Base-by-base conservation (phyloP, 345 rosid genomes). In the Hibiscus trionum region DNA sequence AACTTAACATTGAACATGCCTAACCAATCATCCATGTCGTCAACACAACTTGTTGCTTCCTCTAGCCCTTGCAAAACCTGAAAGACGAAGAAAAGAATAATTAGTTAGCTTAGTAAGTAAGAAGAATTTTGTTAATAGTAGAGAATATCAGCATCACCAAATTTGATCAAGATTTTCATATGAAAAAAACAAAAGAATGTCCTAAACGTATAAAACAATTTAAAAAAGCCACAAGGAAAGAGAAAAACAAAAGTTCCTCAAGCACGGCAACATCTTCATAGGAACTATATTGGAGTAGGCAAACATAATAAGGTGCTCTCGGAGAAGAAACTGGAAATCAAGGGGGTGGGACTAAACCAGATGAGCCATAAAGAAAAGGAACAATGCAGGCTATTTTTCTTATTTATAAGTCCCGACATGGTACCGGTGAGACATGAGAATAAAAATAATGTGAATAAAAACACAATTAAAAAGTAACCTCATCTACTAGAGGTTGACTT, bases 21-120 rank as follows among this genome's bases (percentile, higher is more conserved):
- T 77, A 95, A 76, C 97, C 99, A 95, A 79, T 92, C 94, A 81
- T 92, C 99, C 97, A 95, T 90, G 82, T 95, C 98, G 73, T 92
- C 99, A 70, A 87, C 98, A 81, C 94, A 92, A 83, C 75, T 82
- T 75, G 91, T 85, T 69, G 99, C 98, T 31, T 87, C 93, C 85
- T 92, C 99, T 16, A 95, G 93, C 79, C 99, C 99, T 84, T 82
- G 86, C 84, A 95, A 66, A 24, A 95, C 99, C 99, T 95, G 83
- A 69, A 83, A 75, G 15, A 46, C 16, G 1, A 46, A 14, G 50
- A 46, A 46, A 11, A 50, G 66, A 59, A 61, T 29, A 63, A 69
- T 47, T 15, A 47, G 42, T 26, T 26, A 27, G 42, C 58, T 67
- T 49, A 72, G 37, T 12, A 12, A 46, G 15, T 46, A 31, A 17